Conservation (phyloP, 495 filamentous ascomycete genomes). For the Choiromyces venosus region DNA sequence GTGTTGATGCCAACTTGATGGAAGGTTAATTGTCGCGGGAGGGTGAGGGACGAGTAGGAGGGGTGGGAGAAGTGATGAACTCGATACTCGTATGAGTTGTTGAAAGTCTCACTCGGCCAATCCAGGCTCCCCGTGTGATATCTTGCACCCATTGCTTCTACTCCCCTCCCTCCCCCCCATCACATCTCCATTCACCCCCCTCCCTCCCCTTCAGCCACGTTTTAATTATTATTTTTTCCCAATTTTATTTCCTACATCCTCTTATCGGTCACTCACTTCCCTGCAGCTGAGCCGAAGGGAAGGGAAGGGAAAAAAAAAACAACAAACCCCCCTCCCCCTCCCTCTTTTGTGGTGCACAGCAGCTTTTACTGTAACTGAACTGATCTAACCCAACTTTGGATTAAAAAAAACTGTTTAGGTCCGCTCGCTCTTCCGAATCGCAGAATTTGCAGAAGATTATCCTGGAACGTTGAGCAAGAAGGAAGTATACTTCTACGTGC, state of each 20-base stretch:
- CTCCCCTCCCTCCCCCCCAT: not conserved
- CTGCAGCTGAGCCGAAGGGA: slow-evolving; percentile 1
- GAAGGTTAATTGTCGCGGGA: not conserved
- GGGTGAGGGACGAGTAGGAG: not conserved
- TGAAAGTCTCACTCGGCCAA: slow-evolving; percentile 8
- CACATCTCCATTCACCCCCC: not conserved
- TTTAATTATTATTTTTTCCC: slow-evolving; percentile 10
- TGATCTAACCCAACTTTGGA: not conserved
- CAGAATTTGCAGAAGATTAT: slow-evolving; percentile 20
- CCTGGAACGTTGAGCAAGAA: slow-evolving; percentile 30
- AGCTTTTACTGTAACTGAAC: not conserved
- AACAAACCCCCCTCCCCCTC: slow-evolving; percentile 7
- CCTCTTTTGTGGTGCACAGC: not conserved
- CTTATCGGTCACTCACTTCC: slow-evolving; percentile 9
- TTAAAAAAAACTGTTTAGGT: slow-evolving; percentile 27
- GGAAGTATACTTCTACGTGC: slow-evolving; percentile 15
- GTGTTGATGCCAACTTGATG: not conserved
- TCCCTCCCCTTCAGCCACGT: not conserved
- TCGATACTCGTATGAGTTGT: slow-evolving; percentile 8
- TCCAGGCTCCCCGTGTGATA: not conserved
- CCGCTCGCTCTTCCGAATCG: slow-evolving; percentile 24
- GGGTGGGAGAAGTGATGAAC: not conserved
- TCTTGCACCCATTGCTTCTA: not conserved
- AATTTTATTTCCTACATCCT: slow-evolving; percentile 29
- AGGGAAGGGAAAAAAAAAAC: slow-evolving; percentile 20